A percentile compares a stretch with the other conserved stretches of the same genome.
Conservation (phyloP, 345 rosid species). For the Salix udensis region DNA sequence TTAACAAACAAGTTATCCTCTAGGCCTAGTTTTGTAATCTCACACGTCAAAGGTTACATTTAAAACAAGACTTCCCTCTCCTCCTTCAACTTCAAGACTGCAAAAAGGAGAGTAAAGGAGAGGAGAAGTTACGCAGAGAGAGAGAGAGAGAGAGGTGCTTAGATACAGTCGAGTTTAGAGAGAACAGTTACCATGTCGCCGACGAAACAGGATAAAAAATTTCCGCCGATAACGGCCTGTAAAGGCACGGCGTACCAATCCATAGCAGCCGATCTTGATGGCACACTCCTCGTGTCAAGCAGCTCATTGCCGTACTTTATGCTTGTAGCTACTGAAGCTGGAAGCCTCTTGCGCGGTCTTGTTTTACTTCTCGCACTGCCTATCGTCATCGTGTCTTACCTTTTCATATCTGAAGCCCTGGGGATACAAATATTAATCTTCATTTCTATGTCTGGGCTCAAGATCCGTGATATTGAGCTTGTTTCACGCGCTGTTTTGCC, state of each 20-base stretch:
- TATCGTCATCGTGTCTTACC: conserved; percentile 53
- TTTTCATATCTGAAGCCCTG: conserved; percentile 74
- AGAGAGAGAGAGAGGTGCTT: neutral
- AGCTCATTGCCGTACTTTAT: conserved; percentile 91
- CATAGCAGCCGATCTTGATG: conserved; percentile 90
- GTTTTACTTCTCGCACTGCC: conserved; percentile 73
- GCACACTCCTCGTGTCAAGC: conserved; percentile 70
- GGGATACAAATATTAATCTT: conserved; percentile 87
- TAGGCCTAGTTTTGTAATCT: conserved; percentile 33
- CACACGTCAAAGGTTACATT: conserved; percentile 32
- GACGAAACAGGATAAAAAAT: conserved; percentile 20
- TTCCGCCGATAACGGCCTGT: conserved; percentile 57
- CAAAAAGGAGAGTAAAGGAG: neutral
- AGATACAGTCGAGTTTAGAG: too few species aligned
- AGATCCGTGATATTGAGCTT: conserved; percentile 82
- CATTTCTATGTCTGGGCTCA: conserved; percentile 77
- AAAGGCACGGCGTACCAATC: conserved; percentile 45
- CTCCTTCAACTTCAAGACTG: neutral
- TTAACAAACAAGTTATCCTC: neutral
- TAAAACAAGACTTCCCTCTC: conserved; percentile 51
- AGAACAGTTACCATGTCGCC: conserved; percentile 29
- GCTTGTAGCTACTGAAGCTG: conserved; percentile 90
- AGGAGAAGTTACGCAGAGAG: neutral
- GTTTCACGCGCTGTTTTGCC: conserved; percentile 87
- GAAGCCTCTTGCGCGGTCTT: conserved; percentile 81